Base-by-base conservation (phyloP, 371 early-diverging fungal genomes). In the Apophysomyces elegans region DNA sequence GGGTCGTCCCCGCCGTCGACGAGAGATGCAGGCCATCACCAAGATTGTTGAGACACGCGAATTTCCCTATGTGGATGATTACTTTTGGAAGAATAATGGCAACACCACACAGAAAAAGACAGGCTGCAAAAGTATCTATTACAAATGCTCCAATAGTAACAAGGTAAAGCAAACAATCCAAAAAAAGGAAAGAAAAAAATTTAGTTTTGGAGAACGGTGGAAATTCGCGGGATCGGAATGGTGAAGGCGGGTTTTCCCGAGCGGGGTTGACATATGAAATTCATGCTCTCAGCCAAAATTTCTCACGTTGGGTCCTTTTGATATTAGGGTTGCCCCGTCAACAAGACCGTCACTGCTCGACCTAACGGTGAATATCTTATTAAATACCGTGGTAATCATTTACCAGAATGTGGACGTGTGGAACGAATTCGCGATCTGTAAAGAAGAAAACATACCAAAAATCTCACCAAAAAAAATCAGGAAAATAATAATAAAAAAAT, bases 271-370 rank as follows among this genome's bases (percentile, higher is more conserved):
- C 72, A 74, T 68, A 71, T 74, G 75, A 74, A 69, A 61, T 68
- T 77, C 74, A 74, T 72, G 68, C 68, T 56, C 35, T 47, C 12
- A n/a, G 36, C 61, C 7, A 7, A 44, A 44, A 37, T 37, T 59
- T 60, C 60, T 65, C 57, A 41, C 59, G 13, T 35, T 26, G 32
- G 32, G 32, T 26, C 32, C 36, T 58, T 47, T 50, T 56, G 56
- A 57, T 38, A 50, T 44, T 73, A 81, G 79, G 82, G 82, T 26
- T 81, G 82, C 50, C 71, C 79, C 58, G 88, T 88, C n/a, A 88
- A 88, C 64, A 88, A 86, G 61, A 88, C 88, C 1, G 88, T 88
- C 26, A 88, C 86, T 13, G 84, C 80, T 37, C 71, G 79, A 60
- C 82, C 81, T 16, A 82, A 80, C 59, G 87, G 87, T 32, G 87